Percentiles rank a stretch among this genome's conserved stretches.
phyloP scores from a whole-genome alignment of 495 filamentous ascomycete species.

The Xylaria grammica region DNA sequence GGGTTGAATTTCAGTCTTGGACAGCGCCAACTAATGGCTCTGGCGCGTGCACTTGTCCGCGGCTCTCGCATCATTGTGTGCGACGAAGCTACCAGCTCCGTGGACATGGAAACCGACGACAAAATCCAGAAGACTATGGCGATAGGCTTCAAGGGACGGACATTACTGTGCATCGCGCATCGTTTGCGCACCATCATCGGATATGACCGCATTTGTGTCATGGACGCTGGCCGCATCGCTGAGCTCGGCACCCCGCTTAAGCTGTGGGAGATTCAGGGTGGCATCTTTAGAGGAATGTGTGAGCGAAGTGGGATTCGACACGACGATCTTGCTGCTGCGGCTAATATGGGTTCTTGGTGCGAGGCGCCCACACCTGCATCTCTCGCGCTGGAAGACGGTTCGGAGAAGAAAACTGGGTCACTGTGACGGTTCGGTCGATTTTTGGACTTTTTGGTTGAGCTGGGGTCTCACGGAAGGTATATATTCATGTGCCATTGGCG shows the following conservation, averaged over 20 bases:
- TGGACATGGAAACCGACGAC: slow-evolving; percentile 95
- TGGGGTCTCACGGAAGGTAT: not conserved
- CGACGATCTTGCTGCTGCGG: slow-evolving; percentile 66
- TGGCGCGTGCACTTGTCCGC: slow-evolving; percentile 87
- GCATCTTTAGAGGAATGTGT: slow-evolving; percentile 92
- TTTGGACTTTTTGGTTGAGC: not conserved
- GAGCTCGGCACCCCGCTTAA: slow-evolving; percentile 79
- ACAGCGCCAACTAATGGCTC: slow-evolving; percentile 93
- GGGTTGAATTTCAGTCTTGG: slow-evolving; percentile 96
- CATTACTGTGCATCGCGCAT: slow-evolving; percentile 94
- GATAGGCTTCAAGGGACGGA: slow-evolving; percentile 84
- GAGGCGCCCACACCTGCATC: not conserved
- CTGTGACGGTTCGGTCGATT: not conserved
- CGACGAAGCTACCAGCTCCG: slow-evolving; percentile 90
- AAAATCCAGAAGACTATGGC: slow-evolving; percentile 94
- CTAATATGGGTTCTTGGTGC: not conserved
- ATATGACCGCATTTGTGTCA: slow-evolving; percentile 96
- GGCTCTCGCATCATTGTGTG: slow-evolving; percentile 90
- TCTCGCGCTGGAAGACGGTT: slow-evolving; percentile 14
- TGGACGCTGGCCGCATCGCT: slow-evolving; percentile 86
- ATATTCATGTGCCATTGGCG: not conserved
- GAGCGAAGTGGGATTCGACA: slow-evolving; percentile 81
- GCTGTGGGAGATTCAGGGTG: slow-evolving; percentile 64
- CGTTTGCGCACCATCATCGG: slow-evolving; percentile 86
- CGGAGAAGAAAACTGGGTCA: slow-evolving; percentile 7